Base-by-base conservation (phyloP, 805 yeast genomes). In the Wickerhamomyces rabaulensis region DNA sequence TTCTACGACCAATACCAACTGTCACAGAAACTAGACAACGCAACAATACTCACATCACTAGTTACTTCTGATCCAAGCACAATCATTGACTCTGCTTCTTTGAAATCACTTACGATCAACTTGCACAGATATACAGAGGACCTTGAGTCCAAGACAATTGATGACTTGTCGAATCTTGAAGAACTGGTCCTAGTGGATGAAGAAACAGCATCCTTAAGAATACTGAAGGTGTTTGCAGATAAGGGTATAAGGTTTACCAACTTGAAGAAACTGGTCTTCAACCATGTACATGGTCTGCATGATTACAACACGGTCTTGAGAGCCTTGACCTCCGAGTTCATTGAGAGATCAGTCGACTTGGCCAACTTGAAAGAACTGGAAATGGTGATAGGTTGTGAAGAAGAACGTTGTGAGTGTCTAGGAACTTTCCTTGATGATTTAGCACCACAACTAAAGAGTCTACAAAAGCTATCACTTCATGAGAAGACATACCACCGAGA, bases 341-440 rank as follows among this genome's bases (percentile, higher is more conserved):
- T 77, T 2, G 57, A 58, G 9, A 44, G 59, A 2, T 52, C 65
- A 3, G 50, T 70, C 23, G 64, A 73, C 39, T 48, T 67, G 9
- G 36, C 50, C 0, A 16, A 42, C 2, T 42, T 79, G 16, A 57
- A 63, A 40, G 68, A 67, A 33, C 58, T 84, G 40, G 84, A 82
- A 52, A 50, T 84, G 17, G 66, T 67, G 7, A 56, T 80, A 25
- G 84, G 84, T 1, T 79, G 87, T 55, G 77, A 75, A 49, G 68
- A 71, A 20, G 55, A 64, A 25, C 63, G 59, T 0, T 71, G 79
- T 51, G 68, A 67, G 9, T 82, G 86, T 54, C 56, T 78, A 9
- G 62, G 66, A 10, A 68, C 62, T 4, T 75, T 79, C 47, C 52
- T 71, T 6, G 62, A 67, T 25, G 57, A 58, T 1, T 46, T 74